phyloP scores from a whole-genome alignment of 371 early-diverging fungal species.

The Capniomyces stellatus region DNA sequence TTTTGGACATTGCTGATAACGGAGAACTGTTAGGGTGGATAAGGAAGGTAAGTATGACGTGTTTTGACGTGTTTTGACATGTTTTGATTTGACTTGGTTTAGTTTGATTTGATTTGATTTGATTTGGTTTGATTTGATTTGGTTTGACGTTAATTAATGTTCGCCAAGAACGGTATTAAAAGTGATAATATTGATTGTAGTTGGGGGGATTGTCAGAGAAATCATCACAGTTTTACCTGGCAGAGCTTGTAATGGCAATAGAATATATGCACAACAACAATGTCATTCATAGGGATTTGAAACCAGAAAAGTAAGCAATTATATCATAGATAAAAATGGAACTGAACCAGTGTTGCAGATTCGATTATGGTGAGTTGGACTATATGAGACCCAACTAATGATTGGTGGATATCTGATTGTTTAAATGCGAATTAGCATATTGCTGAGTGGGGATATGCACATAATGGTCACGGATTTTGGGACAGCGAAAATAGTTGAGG shows the following conservation, averaged over 20 bases:
- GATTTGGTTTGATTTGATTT: conserved; percentile 1
- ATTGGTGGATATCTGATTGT: too few relatives aligned
- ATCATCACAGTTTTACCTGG: conserved; percentile 62
- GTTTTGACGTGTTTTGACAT: neutral
- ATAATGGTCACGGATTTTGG: conserved; percentile 76
- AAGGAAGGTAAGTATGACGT: conserved; percentile 25
- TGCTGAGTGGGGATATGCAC: conserved; percentile 60
- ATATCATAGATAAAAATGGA: too few relatives aligned
- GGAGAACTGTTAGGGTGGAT: conserved; percentile 83
- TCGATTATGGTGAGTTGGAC: too few relatives aligned
- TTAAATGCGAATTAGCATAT: conserved; percentile 29
- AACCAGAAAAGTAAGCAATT: conserved; percentile 45
- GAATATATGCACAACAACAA: conserved; percentile 68
- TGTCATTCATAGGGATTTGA: conserved; percentile 69
- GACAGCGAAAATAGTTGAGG: conserved; percentile 32
- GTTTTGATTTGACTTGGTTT: conserved; percentile 4
- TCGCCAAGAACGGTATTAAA: too few relatives aligned
- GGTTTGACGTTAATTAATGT: conserved; percentile 6
- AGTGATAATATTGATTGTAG: too few relatives aligned
- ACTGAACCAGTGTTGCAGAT: too few relatives aligned
- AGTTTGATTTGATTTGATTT: neutral
- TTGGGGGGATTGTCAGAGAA: conserved; percentile 52
- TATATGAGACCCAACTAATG: too few relatives aligned
- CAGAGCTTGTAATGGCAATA: conserved; percentile 72
- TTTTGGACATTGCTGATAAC: conserved; percentile 65